Percentiles rank a stretch among this genome's conserved stretches.
Conservation (phyloP, 2,329 filamentous ascomycete species). For the Lachnellula cervina region DNA sequence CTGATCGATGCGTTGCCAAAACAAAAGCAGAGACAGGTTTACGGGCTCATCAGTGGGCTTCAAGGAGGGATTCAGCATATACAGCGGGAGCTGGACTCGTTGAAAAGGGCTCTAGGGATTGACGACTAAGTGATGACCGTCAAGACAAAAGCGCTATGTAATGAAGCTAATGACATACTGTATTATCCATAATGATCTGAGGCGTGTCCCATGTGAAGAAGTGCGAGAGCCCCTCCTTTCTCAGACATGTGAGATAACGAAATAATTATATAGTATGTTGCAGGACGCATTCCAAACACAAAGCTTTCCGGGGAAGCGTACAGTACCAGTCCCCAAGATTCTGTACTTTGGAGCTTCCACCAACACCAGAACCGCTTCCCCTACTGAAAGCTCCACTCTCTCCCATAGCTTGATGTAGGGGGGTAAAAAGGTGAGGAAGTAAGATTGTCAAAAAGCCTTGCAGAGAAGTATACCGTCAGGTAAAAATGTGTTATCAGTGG, state of each 20-base stretch:
- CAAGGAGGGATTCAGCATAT: constrained; percentile 31
- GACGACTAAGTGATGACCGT: constrained; percentile 18
- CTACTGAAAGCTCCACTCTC: no score
- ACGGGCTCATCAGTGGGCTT: constrained; percentile 28
- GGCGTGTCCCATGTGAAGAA: not conserved
- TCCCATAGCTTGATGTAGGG: no score
- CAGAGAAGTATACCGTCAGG: not conserved
- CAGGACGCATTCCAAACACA: not conserved
- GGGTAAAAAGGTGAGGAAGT: no score
- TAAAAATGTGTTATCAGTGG: not conserved
- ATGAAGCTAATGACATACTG: not conserved
- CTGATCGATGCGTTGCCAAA: constrained; percentile 30
- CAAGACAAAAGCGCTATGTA: not conserved
- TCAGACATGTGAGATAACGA: not conserved
- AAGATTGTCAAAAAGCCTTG: no score
- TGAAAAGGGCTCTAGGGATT: constrained; percentile 29
- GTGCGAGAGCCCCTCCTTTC: not conserved
- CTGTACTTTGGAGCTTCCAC: no score
- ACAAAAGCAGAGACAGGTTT: constrained; percentile 30
- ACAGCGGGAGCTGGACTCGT: constrained; percentile 26
- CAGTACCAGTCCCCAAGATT: not conserved
- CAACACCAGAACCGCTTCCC: no score
- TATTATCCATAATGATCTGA: not conserved
- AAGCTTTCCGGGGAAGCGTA: not conserved
- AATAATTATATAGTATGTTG: not conserved